A percentile compares a stretch with the other conserved stretches of the same genome.
Conservation (phyloP, 1,284 basidiomycete species). For the Malassezia nana region DNA sequence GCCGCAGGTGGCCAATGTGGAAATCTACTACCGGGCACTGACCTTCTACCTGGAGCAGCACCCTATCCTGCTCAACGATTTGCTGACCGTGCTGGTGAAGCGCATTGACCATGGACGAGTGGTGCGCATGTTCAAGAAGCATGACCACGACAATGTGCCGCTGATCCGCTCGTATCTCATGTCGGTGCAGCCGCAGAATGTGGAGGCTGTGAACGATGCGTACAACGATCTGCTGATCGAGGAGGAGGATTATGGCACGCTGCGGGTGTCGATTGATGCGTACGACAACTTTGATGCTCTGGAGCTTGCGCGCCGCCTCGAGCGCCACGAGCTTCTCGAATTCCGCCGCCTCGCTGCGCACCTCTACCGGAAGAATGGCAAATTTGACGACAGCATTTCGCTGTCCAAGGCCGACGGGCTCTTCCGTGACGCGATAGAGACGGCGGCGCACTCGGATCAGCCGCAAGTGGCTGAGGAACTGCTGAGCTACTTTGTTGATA, state of each 20-base stretch:
- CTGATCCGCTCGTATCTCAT: slow-evolving; percentile 92
- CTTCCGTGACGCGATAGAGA: slow-evolving; percentile 90
- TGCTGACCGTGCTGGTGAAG: slow-evolving; percentile 79
- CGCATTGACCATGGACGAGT: slow-evolving; percentile 91
- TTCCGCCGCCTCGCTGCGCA: slow-evolving; percentile 82
- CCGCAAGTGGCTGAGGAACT: slow-evolving; percentile 86
- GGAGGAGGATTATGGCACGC: slow-evolving; percentile 95
- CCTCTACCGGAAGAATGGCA: slow-evolving; percentile 89
- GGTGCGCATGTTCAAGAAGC: slow-evolving; percentile 75
- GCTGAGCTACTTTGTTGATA: slow-evolving; percentile 72
- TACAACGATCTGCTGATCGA: slow-evolving; percentile 95
- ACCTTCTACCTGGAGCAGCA: slow-evolving; percentile 71
- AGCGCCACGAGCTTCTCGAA: slow-evolving; percentile 84
- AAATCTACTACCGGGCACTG: slow-evolving; percentile 79
- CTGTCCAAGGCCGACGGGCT: slow-evolving; percentile 91
- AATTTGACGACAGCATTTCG: slow-evolving; percentile 89
- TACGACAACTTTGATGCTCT: slow-evolving; percentile 97
- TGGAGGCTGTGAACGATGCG: slow-evolving; percentile 92
- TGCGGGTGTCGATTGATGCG: slow-evolving; percentile 89
- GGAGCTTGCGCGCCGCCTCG: slow-evolving; percentile 70
- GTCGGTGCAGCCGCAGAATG: slow-evolving; percentile 86
- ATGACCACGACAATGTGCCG: slow-evolving; percentile 84
- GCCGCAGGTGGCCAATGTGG: slow-evolving; percentile 74
- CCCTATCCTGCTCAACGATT: slow-evolving; percentile 81
- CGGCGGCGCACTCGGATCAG: slow-evolving; percentile 69